A percentile compares a stretch with the other conserved stretches of the same genome.
Conservation (phyloP, 305 asterid species). For the Fraxinus dipetala region DNA sequence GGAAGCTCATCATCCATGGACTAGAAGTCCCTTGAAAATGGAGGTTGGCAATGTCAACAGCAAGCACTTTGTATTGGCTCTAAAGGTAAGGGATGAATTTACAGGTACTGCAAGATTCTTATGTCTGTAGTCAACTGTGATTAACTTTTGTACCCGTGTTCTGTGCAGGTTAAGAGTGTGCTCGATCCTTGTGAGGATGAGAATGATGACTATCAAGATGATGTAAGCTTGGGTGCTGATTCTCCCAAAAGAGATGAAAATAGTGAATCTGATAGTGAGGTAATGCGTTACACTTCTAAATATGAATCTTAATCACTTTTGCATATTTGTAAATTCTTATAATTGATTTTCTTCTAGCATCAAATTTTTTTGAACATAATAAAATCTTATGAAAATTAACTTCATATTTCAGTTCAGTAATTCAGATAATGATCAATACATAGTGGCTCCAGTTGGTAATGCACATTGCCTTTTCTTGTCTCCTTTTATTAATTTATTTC, state of each 20-base stretch:
- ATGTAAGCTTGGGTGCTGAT: slow-evolving; percentile 65
- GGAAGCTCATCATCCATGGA: slow-evolving; percentile 80
- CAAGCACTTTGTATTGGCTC: slow-evolving; percentile 80
- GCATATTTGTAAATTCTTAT: slow-evolving; percentile 5
- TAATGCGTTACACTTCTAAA: slow-evolving; percentile 24
- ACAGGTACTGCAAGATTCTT: slow-evolving; percentile 9
- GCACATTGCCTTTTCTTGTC: slow-evolving; percentile 4
- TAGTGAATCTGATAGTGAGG: slow-evolving; percentile 76
- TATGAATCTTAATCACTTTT: neutral
- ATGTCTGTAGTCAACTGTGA: slow-evolving; percentile 18
- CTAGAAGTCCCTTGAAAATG: slow-evolving; percentile 77
- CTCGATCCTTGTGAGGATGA: slow-evolving; percentile 98
- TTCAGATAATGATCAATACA: slow-evolving; percentile 70
- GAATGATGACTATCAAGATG: slow-evolving; percentile 60
- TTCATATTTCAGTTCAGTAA: slow-evolving; percentile 53
- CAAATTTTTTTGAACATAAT: slow-evolving; percentile 9
- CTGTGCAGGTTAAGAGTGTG: slow-evolving; percentile 81
- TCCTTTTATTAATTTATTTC: neutral
- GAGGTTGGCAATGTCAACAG: slow-evolving; percentile 91
- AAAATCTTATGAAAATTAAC: slow-evolving; percentile 15
- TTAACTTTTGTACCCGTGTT: slow-evolving; percentile 15
- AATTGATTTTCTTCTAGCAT: neutral
- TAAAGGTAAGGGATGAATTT: slow-evolving; percentile 51
- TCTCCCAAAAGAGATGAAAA: slow-evolving; percentile 50
- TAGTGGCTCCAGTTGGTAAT: slow-evolving; percentile 69